A percentile compares a stretch with the other conserved stretches of the same genome.
phyloP scores from a whole-genome alignment of 2,329 filamentous ascomycete genomes.

The Aspergillus phoenicis region DNA sequence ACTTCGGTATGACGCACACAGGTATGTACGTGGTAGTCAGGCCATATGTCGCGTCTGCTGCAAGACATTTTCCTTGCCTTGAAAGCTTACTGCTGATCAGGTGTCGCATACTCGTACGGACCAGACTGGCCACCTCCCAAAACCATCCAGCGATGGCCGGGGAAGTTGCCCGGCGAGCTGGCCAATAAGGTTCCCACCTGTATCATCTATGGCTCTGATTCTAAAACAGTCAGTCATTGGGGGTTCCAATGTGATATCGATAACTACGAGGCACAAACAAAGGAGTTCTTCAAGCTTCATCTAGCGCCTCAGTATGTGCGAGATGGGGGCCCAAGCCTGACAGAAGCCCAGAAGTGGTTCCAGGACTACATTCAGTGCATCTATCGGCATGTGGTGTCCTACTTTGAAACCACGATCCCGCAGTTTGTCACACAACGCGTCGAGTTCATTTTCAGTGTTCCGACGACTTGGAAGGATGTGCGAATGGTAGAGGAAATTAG shows the following conservation, averaged over 20 bases:
- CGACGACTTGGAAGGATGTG: slow-evolving; percentile 46
- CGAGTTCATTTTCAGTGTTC: slow-evolving; percentile 48
- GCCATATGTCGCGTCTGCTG: too few relatives aligned
- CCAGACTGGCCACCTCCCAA: slow-evolving; percentile 39
- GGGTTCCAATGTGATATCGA: slow-evolving; percentile 41
- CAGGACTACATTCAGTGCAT: slow-evolving; percentile 39
- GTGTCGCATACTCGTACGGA: slow-evolving; percentile 40
- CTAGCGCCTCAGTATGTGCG: slow-evolving; percentile 35
- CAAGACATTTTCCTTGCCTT: too few relatives aligned
- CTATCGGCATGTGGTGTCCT: slow-evolving; percentile 34
- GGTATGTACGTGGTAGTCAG: slow-evolving; percentile 15
- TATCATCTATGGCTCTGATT: slow-evolving; percentile 29
- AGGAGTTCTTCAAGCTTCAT: slow-evolving; percentile 44
- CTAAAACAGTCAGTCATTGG: slow-evolving; percentile 29
- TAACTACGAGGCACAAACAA: slow-evolving; percentile 27
- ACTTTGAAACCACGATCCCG: slow-evolving; percentile 30
- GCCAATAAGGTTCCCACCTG: slow-evolving; percentile 39
- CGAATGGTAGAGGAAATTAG: slow-evolving; percentile 40
- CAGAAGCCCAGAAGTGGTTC: slow-evolving; percentile 33
- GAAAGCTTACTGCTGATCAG: slow-evolving; percentile 14
- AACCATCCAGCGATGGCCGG: slow-evolving; percentile 41
- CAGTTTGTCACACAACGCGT: slow-evolving; percentile 32
- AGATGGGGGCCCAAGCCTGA: slow-evolving; percentile 24
- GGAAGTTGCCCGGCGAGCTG: slow-evolving; percentile 32
- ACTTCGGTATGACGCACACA: slow-evolving; percentile 36